These are phyloP conservation scores for Sporothrix protearum DNA, from an alignment of 2,329 filamentous ascomycete species.

Conservation along the genomic window DNA sequence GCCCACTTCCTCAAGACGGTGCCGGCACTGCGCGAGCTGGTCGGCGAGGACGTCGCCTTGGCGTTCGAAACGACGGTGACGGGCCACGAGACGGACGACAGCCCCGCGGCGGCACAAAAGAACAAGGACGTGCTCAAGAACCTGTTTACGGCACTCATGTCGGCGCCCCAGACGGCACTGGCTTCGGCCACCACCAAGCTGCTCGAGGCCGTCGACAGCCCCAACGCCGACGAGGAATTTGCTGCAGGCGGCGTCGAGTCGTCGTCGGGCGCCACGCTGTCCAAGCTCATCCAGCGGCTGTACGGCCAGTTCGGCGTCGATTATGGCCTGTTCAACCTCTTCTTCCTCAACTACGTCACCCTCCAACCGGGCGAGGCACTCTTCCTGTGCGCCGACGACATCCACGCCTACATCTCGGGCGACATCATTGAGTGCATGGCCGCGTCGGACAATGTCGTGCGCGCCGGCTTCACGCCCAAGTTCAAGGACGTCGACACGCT, in stretches of 20 bases:
- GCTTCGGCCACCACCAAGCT: constrained; percentile 64
- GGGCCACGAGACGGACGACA: constrained; percentile 42
- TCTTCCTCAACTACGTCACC: constrained; percentile 95
- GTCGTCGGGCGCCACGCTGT: constrained; percentile 65
- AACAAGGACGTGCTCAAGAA: constrained; percentile 78
- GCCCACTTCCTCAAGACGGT: constrained; percentile 69
- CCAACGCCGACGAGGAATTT: constrained; percentile 58
- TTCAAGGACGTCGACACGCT: constrained; percentile 94
- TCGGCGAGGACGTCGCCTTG: constrained; percentile 61
- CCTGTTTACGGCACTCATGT: constrained; percentile 78
- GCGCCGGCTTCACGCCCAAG: constrained; percentile 95
- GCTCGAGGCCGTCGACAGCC: constrained; percentile 59
- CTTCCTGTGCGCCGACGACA: constrained; percentile 94
- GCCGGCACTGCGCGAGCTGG: constrained; percentile 58
- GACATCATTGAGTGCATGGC: constrained; percentile 99
- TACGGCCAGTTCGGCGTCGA: constrained; percentile 83
- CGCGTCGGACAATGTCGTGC: constrained; percentile 95
- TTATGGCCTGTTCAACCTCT: constrained; percentile 89
- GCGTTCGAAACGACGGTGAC: constrained; percentile 54
- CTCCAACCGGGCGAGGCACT: constrained; percentile 87
- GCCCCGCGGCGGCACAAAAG: constrained; percentile 39
- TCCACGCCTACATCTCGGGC: constrained; percentile 88
- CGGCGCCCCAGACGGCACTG: constrained; percentile 63
- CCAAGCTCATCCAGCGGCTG: constrained; percentile 72
- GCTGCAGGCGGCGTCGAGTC: constrained; percentile 68